Conservation (phyloP, 139 green algal species). For the Bryopsis sp. region DNA sequence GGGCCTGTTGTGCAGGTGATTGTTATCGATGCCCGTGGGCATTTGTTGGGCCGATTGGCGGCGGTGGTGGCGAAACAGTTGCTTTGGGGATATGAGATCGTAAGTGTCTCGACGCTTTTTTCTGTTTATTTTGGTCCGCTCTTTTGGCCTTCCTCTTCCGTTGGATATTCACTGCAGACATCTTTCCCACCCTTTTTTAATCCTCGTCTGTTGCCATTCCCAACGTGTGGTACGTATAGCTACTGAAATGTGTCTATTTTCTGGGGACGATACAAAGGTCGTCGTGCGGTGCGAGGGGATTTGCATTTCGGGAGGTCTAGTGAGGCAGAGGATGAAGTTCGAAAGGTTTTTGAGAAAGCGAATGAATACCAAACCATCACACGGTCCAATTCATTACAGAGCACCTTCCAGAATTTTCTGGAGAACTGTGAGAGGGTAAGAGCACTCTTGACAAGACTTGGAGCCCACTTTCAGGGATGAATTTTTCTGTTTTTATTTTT, state of each 20-base stretch:
- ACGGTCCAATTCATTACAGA: constrained; percentile 91
- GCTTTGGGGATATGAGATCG: constrained; percentile 87
- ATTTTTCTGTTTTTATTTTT: no score
- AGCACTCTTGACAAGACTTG: no score
- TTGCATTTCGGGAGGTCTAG: constrained; percentile 88
- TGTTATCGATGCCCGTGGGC: constrained; percentile 86
- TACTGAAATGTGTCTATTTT: no score
- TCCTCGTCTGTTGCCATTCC: no score
- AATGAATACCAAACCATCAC: constrained; percentile 87
- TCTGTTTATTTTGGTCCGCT: no score
- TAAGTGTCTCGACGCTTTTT: no score
- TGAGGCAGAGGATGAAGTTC: constrained; percentile 96
- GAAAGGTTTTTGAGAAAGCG: constrained; percentile 89
- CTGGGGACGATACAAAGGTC: no score
- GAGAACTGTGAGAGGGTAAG: constrained; percentile 79
- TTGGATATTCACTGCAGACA: no score
- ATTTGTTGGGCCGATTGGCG: constrained; percentile 96
- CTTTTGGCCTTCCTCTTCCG: no score
- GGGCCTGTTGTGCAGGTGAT: constrained; percentile 58
- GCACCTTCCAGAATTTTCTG: constrained; percentile 84
- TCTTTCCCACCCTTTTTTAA: no score
- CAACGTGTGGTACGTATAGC: no score
- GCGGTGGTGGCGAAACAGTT: constrained; percentile 96
- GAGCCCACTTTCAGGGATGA: no score
- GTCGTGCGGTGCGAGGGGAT: constrained; percentile 88